These are phyloP conservation scores for Orbilia brochopaga DNA, from an alignment of 2,329 filamentous ascomycete species.

Conservation along the genomic window DNA sequence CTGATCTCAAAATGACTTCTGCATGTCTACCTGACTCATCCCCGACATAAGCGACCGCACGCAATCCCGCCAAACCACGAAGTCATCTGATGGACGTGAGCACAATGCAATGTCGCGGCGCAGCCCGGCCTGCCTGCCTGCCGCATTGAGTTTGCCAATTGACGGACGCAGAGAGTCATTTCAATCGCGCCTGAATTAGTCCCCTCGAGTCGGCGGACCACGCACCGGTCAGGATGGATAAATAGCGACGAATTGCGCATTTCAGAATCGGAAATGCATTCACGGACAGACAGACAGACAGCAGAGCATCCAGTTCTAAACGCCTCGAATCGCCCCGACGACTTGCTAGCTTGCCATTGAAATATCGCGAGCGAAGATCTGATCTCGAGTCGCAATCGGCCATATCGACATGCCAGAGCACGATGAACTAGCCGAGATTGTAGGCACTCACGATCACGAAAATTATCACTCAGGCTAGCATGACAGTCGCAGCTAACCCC, in stretches of 20 bases:
- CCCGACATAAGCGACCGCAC: background rate
- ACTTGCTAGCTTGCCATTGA: background rate
- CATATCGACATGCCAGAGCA: slow-evolving; percentile 31
- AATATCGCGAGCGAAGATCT: background rate
- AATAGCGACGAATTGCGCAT: slow-evolving; percentile 16
- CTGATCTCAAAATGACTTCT: slow-evolving; percentile 8
- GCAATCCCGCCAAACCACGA: background rate
- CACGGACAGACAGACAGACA: background rate
- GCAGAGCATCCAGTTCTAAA: too few species aligned
- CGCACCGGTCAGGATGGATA: slow-evolving; percentile 1
- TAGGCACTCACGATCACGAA: slow-evolving; percentile 18
- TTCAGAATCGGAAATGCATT: background rate
- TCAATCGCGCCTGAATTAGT: background rate
- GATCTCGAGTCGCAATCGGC: background rate
- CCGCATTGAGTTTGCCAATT: slow-evolving; percentile 12
- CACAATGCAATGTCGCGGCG: background rate
- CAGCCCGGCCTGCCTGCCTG: slow-evolving; percentile 1
- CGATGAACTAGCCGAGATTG: slow-evolving; percentile 51
- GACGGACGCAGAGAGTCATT: slow-evolving; percentile 18
- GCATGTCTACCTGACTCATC: background rate
- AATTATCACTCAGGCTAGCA: background rate
- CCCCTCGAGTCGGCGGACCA: background rate
- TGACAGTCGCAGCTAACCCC: background rate
- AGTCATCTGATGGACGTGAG: slow-evolving; percentile 12
- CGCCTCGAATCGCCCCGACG: too few species aligned